These are phyloP conservation scores for Chaetomium sp. DNA, from an alignment of 2,329 filamentous ascomycete species.

Conservation along the genomic window DNA sequence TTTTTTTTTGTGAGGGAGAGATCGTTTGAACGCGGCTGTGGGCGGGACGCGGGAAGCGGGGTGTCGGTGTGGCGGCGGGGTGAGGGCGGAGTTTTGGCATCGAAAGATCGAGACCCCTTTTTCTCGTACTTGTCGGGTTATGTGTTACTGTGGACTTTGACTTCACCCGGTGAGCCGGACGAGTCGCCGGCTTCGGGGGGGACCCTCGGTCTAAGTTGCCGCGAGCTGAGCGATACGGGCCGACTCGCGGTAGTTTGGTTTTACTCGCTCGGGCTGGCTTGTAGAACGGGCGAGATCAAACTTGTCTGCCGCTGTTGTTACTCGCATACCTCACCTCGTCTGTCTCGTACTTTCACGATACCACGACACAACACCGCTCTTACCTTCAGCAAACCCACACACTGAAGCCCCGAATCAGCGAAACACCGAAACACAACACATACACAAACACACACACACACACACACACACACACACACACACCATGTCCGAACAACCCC, in stretches of 20 bases:
- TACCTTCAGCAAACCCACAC: no score
- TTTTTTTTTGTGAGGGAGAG: no score
- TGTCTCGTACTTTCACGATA: no score
- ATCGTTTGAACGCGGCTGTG: no score
- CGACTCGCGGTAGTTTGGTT: background rate
- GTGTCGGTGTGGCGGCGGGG: background rate
- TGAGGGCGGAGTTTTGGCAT: background rate
- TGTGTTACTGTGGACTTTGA: background rate
- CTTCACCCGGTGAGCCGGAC: constrained; percentile 3
- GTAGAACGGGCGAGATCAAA: background rate
- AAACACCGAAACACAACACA: background rate
- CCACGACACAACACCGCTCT: no score
- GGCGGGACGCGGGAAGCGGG: no score
- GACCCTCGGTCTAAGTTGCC: background rate
- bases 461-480: background rate
- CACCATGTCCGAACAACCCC: constrained; percentile 29
- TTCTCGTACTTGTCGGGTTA: background rate
- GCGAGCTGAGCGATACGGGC: background rate
- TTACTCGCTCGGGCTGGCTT: background rate
- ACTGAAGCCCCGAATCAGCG: background rate
- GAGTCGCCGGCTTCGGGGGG: background rate
- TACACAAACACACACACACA: background rate
- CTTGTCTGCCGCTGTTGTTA: background rate
- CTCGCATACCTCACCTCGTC: no score
- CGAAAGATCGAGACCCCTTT: background rate